Evolutionary conservation across 371 early-diverging fungal genomes (phyloP), one percentile per base, ranked within the genome.

Genomic region (Apophysomyces trapeziformis): DNA sequence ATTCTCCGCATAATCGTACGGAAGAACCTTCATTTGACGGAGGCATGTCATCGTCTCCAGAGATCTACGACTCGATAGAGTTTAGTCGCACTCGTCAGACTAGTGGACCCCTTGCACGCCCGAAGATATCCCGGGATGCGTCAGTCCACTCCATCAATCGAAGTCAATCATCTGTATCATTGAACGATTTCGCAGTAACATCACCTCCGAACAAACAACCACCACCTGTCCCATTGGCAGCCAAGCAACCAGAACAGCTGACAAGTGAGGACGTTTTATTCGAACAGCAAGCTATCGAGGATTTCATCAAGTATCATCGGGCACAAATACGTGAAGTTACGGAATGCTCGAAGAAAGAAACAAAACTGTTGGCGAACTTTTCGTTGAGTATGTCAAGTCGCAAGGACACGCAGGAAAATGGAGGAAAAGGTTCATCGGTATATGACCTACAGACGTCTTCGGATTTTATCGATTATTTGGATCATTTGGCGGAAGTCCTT

Each of bases 321-420:
- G 85, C 87, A 21, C 91, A 95, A 73, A 82, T 96, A 54, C 87
- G 92, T 6, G 87, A 93, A 44, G 87, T 89, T 5, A 88, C 89
- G 12, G 96, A 96, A 64, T 82, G 89, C 47, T 86, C 87, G 26
- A 93, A 92, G 67, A 77, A 83, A 47, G 96, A 97, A 76, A 92
- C 90, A 58, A 89, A 89, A 71, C 79, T 95, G 41, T 78, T 96
- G 9, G 90, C 90, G 44, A 86, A 90, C 39, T 86, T 94, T 61
- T 87, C 93, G 16, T 66, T 85, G 26, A 75, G 78, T 38, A 46
- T 82, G 35, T 69, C 75, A 8, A 65, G 67, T 57, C 68, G 70
- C 61, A 72, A 79, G 67, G 77, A 71, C 72, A 70, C 59, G 32
- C 72, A 54, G 58, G 62, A 68, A 16, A 67, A 69, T 7, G 70